Conservation (phyloP, 192 early-diverging fungal species). For the Globomyces pollinis-pini region DNA sequence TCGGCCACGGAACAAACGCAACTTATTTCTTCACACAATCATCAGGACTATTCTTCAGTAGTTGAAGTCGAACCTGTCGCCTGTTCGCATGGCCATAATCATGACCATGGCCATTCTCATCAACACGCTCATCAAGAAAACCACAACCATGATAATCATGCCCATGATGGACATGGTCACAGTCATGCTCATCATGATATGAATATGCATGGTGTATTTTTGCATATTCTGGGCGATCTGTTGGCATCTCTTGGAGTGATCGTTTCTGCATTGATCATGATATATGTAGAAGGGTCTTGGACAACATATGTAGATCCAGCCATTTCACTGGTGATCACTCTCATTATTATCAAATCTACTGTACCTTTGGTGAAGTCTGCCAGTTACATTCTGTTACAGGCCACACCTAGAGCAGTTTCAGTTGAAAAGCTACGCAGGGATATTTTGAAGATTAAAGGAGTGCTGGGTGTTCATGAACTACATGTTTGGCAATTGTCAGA, state of each 20-base stretch:
- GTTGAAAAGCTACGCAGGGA: conserved; percentile 51
- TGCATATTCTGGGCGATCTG: conserved; percentile 90
- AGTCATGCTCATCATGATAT: conserved; percentile 29
- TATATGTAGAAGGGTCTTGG: conserved; percentile 59
- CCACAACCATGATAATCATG: conserved; percentile 23
- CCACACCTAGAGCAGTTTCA: conserved; percentile 59
- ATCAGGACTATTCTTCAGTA: too few species aligned
- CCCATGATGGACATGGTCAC: conserved; percentile 9
- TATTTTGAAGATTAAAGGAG: conserved; percentile 41
- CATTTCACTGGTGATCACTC: conserved; percentile 57
- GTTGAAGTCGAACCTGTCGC: too few species aligned
- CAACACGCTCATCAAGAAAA: conserved; percentile 9
- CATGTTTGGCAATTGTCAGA: conserved; percentile 90
- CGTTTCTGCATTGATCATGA: conserved; percentile 66
- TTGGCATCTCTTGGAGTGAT: conserved; percentile 85
- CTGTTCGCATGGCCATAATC: too few species aligned
- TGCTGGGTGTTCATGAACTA: conserved; percentile 77
- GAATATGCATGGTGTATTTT: conserved; percentile 70
- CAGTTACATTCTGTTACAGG: conserved; percentile 72
- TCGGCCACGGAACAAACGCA: too few species aligned
- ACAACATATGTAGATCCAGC: conserved; percentile 79
- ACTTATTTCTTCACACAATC: too few species aligned
- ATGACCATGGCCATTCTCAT: conserved; percentile 17
- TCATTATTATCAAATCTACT: conserved; percentile 52
- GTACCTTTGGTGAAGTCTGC: conserved; percentile 62